phyloP scores from a whole-genome alignment of 75 land plant genomes.

The Picea sitchensis region DNA sequence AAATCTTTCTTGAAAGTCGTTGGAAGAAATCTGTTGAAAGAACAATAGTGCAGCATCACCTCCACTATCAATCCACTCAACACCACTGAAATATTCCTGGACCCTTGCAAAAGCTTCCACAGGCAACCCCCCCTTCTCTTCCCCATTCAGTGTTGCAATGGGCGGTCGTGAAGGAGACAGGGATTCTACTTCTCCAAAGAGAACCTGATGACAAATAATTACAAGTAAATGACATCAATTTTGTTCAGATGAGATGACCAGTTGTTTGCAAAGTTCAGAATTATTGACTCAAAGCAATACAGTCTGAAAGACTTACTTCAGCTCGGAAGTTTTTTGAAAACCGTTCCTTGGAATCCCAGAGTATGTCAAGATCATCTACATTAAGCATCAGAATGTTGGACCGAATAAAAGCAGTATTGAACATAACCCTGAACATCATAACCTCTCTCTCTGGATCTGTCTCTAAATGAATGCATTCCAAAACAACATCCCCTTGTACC shows the following conservation, averaged over 20 bases:
- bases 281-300: conserved; percentile 7
- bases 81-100: conserved; percentile 87
- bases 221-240: not conserved
- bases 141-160: conserved; percentile 63
- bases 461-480: conserved; percentile 96
- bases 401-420: conserved; percentile 96
- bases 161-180: conserved; percentile 58
- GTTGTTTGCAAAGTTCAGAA: not conserved
- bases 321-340: conserved; percentile 93
- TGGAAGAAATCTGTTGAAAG: conserved; percentile 69
- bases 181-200: conserved; percentile 87
- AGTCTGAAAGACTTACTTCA: conserved; percentile 51
- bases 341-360: conserved; percentile 94
- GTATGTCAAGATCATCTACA: conserved; percentile 83
- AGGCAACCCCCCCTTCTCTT: conserved; percentile 87
- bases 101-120: conserved; percentile 96
- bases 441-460: conserved; percentile 83
- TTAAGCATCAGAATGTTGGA: conserved; percentile 94
- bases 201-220: conserved; percentile 45
- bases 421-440: conserved; percentile 99
- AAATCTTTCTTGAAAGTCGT: conserved; percentile 52
- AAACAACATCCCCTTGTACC: conserved; percentile 95
- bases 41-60: conserved; percentile 86
- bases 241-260: not conserved
- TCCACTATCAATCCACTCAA: conserved; percentile 74